A percentile compares a stretch with the other conserved stretches of the same genome.
These are phyloP conservation scores for Chimonanthus praecox DNA, from an alignment of 164 flowering plant species.

Conservation along the genomic window DNA sequence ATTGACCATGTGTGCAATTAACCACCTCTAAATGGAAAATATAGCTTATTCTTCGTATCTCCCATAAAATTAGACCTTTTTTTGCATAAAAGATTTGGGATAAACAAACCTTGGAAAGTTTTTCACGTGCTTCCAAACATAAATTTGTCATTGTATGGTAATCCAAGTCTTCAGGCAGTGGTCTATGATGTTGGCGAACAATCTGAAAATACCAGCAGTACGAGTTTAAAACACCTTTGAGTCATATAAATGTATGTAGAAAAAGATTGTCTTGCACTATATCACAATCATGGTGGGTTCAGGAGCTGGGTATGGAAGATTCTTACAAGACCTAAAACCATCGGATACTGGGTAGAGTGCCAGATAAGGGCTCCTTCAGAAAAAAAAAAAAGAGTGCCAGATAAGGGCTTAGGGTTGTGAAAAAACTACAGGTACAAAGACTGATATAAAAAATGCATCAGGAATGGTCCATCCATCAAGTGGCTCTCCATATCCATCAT, in stretches of 20 bases:
- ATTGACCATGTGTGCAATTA: background rate
- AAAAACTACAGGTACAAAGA: too few species aligned
- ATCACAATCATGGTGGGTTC: background rate
- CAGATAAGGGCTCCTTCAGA: background rate
- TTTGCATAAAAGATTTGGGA: background rate
- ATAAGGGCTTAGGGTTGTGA: background rate
- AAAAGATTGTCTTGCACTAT: background rate
- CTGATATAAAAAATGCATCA: too few species aligned
- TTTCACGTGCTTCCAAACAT: constrained; percentile 86
- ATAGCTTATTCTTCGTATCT: background rate
- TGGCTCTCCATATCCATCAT: too few species aligned
- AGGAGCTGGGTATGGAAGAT: background rate
- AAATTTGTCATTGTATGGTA: constrained; percentile 76
- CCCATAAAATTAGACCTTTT: background rate
- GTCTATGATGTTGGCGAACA: constrained; percentile 73
- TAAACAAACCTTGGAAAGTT: constrained; percentile 71
- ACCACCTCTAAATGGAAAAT: background rate
- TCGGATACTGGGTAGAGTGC: background rate
- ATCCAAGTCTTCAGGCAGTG: constrained; percentile 79
- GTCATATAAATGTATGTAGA: background rate
- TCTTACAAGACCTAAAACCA: too few species aligned
- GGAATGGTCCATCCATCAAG: too few species aligned
- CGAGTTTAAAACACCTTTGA: background rate
- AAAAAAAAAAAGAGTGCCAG: background rate
- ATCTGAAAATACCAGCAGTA: constrained; percentile 35